Percentiles rank a stretch among this genome's conserved stretches.
These are phyloP conservation scores for Fusarium sp. DNA, from an alignment of 2,329 filamentous ascomycete species.

Conservation along the genomic window DNA sequence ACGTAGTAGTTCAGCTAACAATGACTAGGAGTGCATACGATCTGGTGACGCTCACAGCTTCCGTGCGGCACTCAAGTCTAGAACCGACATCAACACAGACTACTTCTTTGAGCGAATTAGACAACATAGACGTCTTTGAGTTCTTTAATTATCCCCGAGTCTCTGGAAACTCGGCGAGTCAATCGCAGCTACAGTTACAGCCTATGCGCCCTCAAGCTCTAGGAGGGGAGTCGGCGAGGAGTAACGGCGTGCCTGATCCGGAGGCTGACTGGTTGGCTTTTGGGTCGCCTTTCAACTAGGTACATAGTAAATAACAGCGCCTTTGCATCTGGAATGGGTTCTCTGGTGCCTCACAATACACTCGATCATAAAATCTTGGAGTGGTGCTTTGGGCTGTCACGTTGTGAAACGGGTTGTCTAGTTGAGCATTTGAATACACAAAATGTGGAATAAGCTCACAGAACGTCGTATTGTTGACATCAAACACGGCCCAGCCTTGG, in stretches of 20 bases:
- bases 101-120: slow-evolving; percentile 57
- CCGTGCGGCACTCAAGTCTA: slow-evolving; percentile 54
- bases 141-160: slow-evolving; percentile 61
- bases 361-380: background rate
- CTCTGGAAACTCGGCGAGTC: slow-evolving; percentile 34
- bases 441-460: background rate
- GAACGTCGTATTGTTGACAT: background rate
- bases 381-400: background rate
- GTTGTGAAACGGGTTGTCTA: background rate
- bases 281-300: slow-evolving; percentile 28
- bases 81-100: slow-evolving; percentile 57
- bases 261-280: slow-evolving; percentile 40
- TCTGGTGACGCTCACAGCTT: slow-evolving; percentile 54
- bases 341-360: background rate
- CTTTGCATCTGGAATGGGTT: background rate
- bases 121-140: slow-evolving; percentile 61
- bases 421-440: background rate
- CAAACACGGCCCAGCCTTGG: background rate
- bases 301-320: background rate
- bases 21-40: slow-evolving; percentile 56
- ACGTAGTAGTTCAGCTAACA: background rate
- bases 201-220: slow-evolving; percentile 12
- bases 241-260: slow-evolving; percentile 27
- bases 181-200: slow-evolving; percentile 24
- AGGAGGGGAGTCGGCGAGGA: slow-evolving; percentile 14